phyloP scores from a whole-genome alignment of 2,329 filamentous ascomycete species.

The Fusarium foetens region DNA sequence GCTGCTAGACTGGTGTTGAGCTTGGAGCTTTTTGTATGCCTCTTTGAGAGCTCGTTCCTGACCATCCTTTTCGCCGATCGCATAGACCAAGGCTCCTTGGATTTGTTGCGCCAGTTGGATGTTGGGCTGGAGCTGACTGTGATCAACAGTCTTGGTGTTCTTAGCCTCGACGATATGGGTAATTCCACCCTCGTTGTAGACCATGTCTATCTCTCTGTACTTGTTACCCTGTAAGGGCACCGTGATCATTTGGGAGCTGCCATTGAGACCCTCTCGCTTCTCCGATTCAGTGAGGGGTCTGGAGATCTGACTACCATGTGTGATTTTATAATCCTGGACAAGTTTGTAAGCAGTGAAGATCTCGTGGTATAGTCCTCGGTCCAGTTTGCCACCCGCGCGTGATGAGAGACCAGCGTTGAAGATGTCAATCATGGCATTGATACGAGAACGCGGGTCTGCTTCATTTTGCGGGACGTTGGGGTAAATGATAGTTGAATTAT shows the following conservation, averaged over 20 bases:
- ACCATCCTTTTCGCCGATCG: not conserved
- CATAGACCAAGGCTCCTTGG: accelerated
- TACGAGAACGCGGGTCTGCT: not conserved
- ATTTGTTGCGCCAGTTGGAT: accelerated
- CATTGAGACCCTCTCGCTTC: accelerated
- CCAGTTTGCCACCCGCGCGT: not conserved
- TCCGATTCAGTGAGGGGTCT: accelerated
- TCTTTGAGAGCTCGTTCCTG: not conserved
- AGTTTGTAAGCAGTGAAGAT: not conserved
- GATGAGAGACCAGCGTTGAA: not conserved
- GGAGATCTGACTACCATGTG: accelerated
- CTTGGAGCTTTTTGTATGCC: not conserved
- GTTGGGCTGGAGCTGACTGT: accelerated
- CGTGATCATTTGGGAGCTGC: not conserved
- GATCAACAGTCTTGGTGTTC: not conserved
- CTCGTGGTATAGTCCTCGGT: not conserved
- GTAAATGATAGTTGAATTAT: not conserved
- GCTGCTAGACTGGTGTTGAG: not conserved
- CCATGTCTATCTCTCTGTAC: not conserved
- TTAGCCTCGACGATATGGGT: not conserved
- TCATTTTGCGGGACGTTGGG: not conserved
- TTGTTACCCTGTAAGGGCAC: not conserved
- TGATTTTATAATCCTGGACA: not conserved
- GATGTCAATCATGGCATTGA: not conserved
- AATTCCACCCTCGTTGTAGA: not conserved